Conservation (phyloP, 2,329 filamentous ascomycete genomes). For the Sporothrix luriei region DNA sequence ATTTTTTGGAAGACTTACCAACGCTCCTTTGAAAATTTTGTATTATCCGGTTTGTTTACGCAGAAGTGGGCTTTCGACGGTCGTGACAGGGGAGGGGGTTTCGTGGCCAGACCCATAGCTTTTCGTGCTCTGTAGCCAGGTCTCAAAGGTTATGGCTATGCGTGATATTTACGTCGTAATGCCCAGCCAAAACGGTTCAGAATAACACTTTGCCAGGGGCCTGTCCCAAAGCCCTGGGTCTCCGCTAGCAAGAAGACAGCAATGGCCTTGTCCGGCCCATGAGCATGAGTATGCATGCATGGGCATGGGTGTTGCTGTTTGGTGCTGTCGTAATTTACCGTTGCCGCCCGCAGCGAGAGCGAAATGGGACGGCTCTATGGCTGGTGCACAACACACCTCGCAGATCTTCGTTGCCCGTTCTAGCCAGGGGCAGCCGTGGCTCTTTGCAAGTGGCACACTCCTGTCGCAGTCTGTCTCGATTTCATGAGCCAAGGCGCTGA, state of each 20-base stretch:
- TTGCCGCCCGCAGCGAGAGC: not conserved
- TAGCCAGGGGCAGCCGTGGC: not conserved
- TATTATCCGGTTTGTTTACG: conserved; percentile 29
- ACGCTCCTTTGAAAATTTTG: conserved; percentile 3
- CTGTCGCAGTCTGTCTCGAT: not conserved
- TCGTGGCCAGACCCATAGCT: not conserved
- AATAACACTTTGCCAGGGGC: not conserved
- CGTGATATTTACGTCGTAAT: conserved; percentile 15
- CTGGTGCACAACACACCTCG: not conserved
- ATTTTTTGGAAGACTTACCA: not conserved
- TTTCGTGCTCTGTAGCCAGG: not conserved
- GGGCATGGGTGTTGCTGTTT: not conserved
- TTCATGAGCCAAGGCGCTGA: conserved; percentile 10
- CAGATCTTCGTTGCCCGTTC: conserved; percentile 27
- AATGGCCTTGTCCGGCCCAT: not conserved
- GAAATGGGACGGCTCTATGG: not conserved
- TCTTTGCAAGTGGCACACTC: not conserved
- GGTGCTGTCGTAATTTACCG: conserved; percentile 20
- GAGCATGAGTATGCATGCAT: conserved; percentile 14
- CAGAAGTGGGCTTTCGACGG: conserved; percentile 22
- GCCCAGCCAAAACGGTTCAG: conserved; percentile 4
- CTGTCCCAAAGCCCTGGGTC: conserved; percentile 3
- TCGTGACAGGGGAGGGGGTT: conserved; percentile 1
- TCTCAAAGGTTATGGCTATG: conserved; percentile 1
- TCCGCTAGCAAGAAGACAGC: not conserved